Percentiles rank a stretch among this genome's conserved stretches.
phyloP scores from a whole-genome alignment of 2,329 filamentous ascomycete species.

The Diaporthe batatas region DNA sequence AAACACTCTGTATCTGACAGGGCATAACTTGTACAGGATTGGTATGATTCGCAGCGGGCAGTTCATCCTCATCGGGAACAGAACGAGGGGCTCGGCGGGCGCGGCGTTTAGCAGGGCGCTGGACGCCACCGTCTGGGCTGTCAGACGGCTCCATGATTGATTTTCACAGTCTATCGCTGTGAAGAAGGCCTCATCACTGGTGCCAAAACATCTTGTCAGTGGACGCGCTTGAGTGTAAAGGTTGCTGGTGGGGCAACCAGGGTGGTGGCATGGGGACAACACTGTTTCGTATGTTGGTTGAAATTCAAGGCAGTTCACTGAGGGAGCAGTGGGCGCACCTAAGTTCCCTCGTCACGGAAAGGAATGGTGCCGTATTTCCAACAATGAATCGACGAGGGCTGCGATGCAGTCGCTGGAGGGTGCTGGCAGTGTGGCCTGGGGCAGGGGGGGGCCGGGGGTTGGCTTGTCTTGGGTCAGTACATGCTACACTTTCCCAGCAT shows the following conservation, averaged over 20 bases:
- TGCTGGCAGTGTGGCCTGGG: background rate
- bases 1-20: background rate
- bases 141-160: background rate
- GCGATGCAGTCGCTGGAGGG: background rate
- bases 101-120: background rate
- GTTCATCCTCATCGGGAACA: background rate
- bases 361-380: background rate
- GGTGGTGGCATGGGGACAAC: background rate
- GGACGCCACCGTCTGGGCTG: no score
- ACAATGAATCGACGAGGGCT: background rate
- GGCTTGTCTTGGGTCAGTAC: background rate
- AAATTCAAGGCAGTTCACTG: background rate
- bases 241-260: background rate
- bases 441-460: background rate
- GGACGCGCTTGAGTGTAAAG: no score
- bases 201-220: background rate
- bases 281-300: no score
- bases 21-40: slow-evolving; percentile 5
- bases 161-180: background rate
- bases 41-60: background rate
- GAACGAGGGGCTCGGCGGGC: background rate
- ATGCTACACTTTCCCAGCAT: background rate
- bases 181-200: background rate
- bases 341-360: accelerated
- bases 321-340: background rate